Evolutionary conservation across 768 basidiomycete genomes (phyloP).

Genomic region (Symmetrospora coprosmae): DNA sequence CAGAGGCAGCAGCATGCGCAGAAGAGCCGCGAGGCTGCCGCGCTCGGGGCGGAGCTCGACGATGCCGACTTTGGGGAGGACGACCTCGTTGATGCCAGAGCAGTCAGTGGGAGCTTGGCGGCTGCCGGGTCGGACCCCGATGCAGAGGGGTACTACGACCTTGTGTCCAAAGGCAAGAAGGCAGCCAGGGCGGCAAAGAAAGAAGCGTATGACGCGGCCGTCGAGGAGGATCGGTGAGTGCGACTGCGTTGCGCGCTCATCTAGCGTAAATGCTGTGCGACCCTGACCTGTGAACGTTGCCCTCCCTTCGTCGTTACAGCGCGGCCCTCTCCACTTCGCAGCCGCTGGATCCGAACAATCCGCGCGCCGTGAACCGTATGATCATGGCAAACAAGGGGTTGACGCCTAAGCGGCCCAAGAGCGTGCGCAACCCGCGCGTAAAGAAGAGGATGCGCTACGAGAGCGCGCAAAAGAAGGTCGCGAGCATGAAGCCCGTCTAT

Average conservation of each 20-base stretch:
- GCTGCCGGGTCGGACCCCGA: conserved; percentile 36
- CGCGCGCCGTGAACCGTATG: conserved; percentile 71
- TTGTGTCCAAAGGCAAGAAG: conserved; percentile 60
- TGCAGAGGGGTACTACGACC: conserved; percentile 73
- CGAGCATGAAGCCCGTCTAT: conserved; percentile 81
- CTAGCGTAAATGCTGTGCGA: conserved; percentile 10
- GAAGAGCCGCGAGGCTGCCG: conserved; percentile 27
- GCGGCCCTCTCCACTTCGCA: background rate
- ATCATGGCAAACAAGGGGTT: conserved; percentile 90
- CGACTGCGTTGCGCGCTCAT: no score
- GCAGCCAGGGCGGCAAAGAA: conserved; percentile 66
- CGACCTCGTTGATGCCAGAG: conserved; percentile 40
- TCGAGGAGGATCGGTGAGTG: conserved; percentile 27
- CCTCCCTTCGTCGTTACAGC: background rate
- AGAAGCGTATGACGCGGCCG: conserved; percentile 57
- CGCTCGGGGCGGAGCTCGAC: conserved; percentile 35
- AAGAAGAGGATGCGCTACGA: conserved; percentile 88
- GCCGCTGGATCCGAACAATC: conserved; percentile 45
- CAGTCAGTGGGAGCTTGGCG: conserved; percentile 33
- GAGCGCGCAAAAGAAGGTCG: conserved; percentile 81
- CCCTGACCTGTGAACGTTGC: background rate
- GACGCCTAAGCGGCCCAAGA: conserved; percentile 74
- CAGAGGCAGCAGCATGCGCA: conserved; percentile 43
- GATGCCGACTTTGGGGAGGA: conserved; percentile 32
- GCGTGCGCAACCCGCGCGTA: conserved; percentile 87